Evolutionary conservation across 305 asterid species (phyloP).

Genomic region (Petunia hybrid): DNA sequence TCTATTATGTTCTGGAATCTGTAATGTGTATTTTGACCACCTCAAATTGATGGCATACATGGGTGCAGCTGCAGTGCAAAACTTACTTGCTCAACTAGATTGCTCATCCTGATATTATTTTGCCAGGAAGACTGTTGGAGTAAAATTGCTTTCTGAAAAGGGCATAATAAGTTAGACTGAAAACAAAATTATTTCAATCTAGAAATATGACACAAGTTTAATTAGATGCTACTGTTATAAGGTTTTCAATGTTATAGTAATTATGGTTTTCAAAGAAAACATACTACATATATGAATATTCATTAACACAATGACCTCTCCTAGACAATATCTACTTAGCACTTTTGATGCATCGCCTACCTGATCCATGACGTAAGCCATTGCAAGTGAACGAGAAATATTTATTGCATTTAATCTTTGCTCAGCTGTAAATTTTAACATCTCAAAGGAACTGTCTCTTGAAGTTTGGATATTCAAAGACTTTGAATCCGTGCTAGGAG

Average conservation of each 20-base stretch:
- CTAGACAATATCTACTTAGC: conserved; percentile 8
- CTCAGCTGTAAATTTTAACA: conserved; percentile 60
- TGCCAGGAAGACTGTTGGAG: conserved; percentile 97
- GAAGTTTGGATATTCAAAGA: conserved; percentile 53
- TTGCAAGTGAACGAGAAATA: conserved; percentile 81
- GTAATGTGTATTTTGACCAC: conserved; percentile 22
- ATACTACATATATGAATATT: conserved; percentile 1
- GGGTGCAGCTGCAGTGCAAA: conserved; percentile 30
- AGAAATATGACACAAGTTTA: conserved; percentile 2
- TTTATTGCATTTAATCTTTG: conserved; percentile 76
- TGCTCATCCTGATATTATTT: conserved; percentile 89
- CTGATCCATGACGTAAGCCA: conserved; percentile 99
- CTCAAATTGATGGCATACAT: conserved; percentile 15
- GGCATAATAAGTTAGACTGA: neutral
- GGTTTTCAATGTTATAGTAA: conserved; percentile 18
- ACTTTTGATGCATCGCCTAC: conserved; percentile 43
- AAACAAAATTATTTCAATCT: neutral
- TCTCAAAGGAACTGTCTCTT: conserved; percentile 53
- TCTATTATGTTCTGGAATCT: conserved; percentile 29
- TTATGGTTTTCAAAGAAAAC: neutral
- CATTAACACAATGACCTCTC: neutral
- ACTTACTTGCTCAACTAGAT: conserved; percentile 95
- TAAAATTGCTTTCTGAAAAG: conserved; percentile 84
- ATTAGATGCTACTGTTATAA: neutral
- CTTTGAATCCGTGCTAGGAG: conserved; percentile 48